These are phyloP conservation scores for Pseudopyrenochaeta lycopersici DNA, from an alignment of 2,329 filamentous ascomycete genomes.

Conservation along the genomic window DNA sequence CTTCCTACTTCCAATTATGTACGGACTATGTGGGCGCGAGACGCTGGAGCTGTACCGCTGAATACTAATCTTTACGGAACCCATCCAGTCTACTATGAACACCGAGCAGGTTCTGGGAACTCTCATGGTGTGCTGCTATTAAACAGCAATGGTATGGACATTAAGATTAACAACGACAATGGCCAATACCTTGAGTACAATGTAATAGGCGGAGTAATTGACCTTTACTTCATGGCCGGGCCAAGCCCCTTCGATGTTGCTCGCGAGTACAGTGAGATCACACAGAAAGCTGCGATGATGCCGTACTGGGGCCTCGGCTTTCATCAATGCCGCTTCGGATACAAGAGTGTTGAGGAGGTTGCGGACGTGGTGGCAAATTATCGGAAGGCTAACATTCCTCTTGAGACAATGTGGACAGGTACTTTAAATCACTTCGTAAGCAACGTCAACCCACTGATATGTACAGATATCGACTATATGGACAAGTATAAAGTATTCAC, in stretches of 20 bases:
- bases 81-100: slow-evolving; percentile 78
- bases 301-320: slow-evolving; percentile 63
- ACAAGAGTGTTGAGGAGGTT: slow-evolving; percentile 66
- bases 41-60: slow-evolving; percentile 68
- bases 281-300: slow-evolving; percentile 57
- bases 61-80: slow-evolving; percentile 75
- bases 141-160: slow-evolving; percentile 67
- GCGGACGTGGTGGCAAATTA: slow-evolving; percentile 74
- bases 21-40: slow-evolving; percentile 75
- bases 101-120: slow-evolving; percentile 59
- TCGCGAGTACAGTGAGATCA: slow-evolving; percentile 58
- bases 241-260: slow-evolving; percentile 57
- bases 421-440: slow-evolving; percentile 50
- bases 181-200: slow-evolving; percentile 82
- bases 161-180: slow-evolving; percentile 73
- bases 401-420: slow-evolving; percentile 78
- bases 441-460: slow-evolving; percentile 5
- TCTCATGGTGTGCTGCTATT: slow-evolving; percentile 47
- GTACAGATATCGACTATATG: slow-evolving; percentile 73
- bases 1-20: slow-evolving; percentile 74
- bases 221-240: slow-evolving; percentile 64
- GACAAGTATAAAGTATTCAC: slow-evolving; percentile 67
- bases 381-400: slow-evolving; percentile 68
- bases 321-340: slow-evolving; percentile 60
- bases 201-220: slow-evolving; percentile 77